Evolutionary conservation across 306 rosid genomes (phyloP).

Genomic region (Oemleria cerasiformis): DNA sequence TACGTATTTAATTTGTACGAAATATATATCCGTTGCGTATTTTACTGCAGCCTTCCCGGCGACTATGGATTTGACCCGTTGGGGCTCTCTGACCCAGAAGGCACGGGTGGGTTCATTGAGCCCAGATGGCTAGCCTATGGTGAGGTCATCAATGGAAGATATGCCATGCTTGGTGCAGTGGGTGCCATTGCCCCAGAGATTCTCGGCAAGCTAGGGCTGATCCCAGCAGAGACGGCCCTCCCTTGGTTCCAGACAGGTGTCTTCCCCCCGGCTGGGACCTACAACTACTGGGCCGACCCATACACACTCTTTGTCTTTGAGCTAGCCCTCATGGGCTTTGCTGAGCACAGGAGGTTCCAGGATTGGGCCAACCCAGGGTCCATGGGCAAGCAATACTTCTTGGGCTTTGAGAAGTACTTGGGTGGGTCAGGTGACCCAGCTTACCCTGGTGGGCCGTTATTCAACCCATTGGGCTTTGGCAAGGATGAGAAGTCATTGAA

Average conservation of each 20-base stretch:
- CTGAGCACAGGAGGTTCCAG: constrained; percentile 89
- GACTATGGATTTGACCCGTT: constrained; percentile 92
- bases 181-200: constrained; percentile 93
- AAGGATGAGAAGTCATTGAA: constrained; percentile 83
- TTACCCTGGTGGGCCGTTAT: constrained; percentile 91
- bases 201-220: constrained; percentile 64
- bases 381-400: constrained; percentile 81
- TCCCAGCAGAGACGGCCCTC: constrained; percentile 87
- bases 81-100: constrained; percentile 97
- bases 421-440: constrained; percentile 85
- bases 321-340: constrained; percentile 88
- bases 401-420: constrained; percentile 71
- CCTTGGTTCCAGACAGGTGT: constrained; percentile 97
- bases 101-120: constrained; percentile 95
- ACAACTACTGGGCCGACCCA: constrained; percentile 88
- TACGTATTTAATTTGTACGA: too few relatives aligned
- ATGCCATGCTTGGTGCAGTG: constrained; percentile 76
- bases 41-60: constrained; percentile 70
- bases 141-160: constrained; percentile 83
- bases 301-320: constrained; percentile 82
- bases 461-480: constrained; percentile 92
- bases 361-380: constrained; percentile 89
- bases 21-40: too few relatives aligned
- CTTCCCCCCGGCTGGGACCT: constrained; percentile 88
- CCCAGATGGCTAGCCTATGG: constrained; percentile 96